Evolutionary conservation across 305 asterid genomes (phyloP).

Genomic region (Solanum chacoense): DNA sequence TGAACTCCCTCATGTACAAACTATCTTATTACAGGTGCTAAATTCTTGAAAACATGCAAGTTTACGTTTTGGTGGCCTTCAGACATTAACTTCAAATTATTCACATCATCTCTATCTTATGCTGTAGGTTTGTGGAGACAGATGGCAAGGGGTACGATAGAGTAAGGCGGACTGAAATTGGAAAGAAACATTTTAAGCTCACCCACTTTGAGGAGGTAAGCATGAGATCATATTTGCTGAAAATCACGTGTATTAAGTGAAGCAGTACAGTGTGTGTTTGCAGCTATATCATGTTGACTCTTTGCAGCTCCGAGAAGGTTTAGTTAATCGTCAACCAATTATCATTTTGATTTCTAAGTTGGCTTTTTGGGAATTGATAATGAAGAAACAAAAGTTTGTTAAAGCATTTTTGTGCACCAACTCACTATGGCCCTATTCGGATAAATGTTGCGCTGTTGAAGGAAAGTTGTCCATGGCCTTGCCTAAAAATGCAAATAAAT

Average conservation of each 20-base stretch:
- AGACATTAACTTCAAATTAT: not conserved
- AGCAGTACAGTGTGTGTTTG: not conserved
- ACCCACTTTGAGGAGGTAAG: conserved; percentile 92
- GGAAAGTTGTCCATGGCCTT: not conserved
- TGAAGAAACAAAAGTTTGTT: not conserved
- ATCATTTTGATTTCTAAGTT: not conserved
- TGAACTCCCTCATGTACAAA: conserved; percentile 93
- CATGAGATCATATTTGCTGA: not conserved
- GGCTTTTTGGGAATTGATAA: not conserved
- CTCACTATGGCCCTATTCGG: not conserved
- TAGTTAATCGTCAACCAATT: not conserved
- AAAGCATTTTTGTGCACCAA: not conserved
- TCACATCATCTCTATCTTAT: conserved; percentile 2
- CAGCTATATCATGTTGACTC: not conserved
- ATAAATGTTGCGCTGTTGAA: not conserved
- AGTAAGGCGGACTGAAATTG: conserved; percentile 93
- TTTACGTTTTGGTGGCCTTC: not conserved
- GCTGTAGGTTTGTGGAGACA: conserved; percentile 80
- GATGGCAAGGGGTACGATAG: conserved; percentile 93
- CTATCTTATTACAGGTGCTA: conserved; percentile 89
- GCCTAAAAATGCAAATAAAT: not conserved
- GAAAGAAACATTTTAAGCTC: conserved; percentile 86
- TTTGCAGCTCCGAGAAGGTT: not conserved
- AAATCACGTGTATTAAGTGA: not conserved
- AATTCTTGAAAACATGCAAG: conserved; percentile 5